A percentile compares a stretch with the other conserved stretches of the same genome.
Evolutionary conservation across 2,329 filamentous ascomycete genomes (phyloP).

Genomic region (Alternaria hordeiaustralica): DNA sequence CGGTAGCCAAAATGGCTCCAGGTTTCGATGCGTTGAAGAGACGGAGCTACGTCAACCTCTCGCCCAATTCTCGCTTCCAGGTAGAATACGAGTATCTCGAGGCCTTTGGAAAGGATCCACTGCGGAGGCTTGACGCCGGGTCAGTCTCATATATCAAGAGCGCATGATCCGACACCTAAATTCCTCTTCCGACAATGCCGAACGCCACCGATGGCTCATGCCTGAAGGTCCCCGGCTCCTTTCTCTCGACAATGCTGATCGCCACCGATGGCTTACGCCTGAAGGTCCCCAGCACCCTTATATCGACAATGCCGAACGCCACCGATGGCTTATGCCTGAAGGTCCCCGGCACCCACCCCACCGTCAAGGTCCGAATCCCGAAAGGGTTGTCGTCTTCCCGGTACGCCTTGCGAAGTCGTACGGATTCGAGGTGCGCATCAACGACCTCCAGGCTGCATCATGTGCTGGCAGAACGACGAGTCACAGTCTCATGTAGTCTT

Average conservation of each 20-base stretch:
- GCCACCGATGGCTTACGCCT: constrained; percentile 5
- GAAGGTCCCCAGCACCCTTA: neutral
- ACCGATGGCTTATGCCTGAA: constrained; percentile 5
- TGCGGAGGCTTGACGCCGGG: constrained; percentile 12
- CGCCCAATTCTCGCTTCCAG: neutral
- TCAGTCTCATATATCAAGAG: constrained; percentile 18
- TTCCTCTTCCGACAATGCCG: constrained; percentile 4
- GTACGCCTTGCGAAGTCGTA: neutral
- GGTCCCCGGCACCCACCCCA: neutral
- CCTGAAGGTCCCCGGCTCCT: neutral
- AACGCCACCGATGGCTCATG: constrained; percentile 6
- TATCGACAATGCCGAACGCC: constrained; percentile 8
- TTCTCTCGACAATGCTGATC: constrained; percentile 7
- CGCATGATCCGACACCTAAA: neutral
- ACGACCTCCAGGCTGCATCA: neutral
- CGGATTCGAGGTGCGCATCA: neutral
- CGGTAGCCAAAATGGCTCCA: constrained; percentile 10
- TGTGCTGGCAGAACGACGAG: neutral
- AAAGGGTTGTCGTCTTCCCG: neutral
- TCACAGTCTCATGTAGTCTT: neutral
- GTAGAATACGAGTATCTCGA: constrained; percentile 28
- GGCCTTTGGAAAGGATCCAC: neutral
- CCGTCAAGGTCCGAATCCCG: neutral
- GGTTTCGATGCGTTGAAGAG: constrained; percentile 21
- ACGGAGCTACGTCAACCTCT: constrained; percentile 29